phyloP scores from a whole-genome alignment of 257 asterid genomes.

The Cynanchum wilfordii region DNA sequence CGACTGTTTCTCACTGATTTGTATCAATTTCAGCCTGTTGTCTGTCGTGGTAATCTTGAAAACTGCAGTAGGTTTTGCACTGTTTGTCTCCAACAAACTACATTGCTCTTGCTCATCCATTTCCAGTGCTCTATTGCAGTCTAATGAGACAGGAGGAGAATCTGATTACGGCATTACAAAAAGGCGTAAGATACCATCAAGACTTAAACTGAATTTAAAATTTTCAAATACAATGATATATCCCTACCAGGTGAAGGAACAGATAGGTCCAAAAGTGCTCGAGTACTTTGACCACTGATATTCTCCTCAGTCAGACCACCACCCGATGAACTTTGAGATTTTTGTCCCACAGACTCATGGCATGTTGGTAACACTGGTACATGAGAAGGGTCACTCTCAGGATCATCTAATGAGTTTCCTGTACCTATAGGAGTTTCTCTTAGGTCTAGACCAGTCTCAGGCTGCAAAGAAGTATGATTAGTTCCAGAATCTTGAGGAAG shows the following conservation, averaged over 20 bases:
- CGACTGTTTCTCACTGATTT: conserved; percentile 22
- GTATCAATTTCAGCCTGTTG: conserved; percentile 18
- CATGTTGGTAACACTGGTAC: conserved; percentile 4
- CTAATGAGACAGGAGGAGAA: conserved; percentile 31
- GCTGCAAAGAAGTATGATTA: conserved; percentile 22
- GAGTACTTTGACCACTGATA: conserved; percentile 17
- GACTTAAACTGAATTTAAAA: neutral
- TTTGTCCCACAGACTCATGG: conserved; percentile 10
- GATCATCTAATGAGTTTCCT: conserved; percentile 10
- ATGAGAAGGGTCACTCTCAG: conserved; percentile 16
- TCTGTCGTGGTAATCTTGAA: conserved; percentile 15
- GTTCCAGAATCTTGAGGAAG: conserved; percentile 23
- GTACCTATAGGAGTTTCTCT: conserved; percentile 20
- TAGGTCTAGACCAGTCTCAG: conserved; percentile 16
- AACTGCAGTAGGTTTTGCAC: conserved; percentile 2
- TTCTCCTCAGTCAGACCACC: conserved; percentile 18
- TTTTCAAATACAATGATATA: neutral
- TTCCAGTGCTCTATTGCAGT: conserved; percentile 39
- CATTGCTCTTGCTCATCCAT: conserved; percentile 27
- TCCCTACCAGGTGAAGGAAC: conserved; percentile 39
- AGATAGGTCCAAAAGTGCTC: conserved; percentile 26
- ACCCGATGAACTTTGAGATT: conserved; percentile 18
- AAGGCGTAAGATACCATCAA: neutral
- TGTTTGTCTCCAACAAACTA: conserved; percentile 2
- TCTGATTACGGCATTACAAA: conserved; percentile 26